Evolutionary conservation across 305 asterid genomes (phyloP), one percentile per base, ranked within the genome.

Genomic region (Fraxinus velutina): DNA sequence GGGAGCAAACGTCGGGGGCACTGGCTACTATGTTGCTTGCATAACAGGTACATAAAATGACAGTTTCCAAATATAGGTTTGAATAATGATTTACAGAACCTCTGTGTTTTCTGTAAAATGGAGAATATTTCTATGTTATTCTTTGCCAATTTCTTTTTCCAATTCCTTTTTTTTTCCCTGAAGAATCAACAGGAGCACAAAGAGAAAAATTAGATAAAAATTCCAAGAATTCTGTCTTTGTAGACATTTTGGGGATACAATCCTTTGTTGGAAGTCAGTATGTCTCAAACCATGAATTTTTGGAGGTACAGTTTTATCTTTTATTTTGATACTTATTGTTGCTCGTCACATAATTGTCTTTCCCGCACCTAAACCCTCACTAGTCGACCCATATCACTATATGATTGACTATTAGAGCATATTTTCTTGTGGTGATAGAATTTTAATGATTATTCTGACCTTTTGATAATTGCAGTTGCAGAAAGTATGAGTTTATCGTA

Each of bases 211-310:
- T 83, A 21, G 78, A 22, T n/a, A 77, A 80, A 81, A 79, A 79
- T 79, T 80, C 87, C 9, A 85, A 84, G 83, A 89, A 87, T 29
- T 84, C 86, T 36, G 84, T 95, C 50, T 80, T 83, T 76, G 98
- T 90, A 36, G 90, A 90, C 78, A 86, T 91, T 78, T 91, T 90
- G 78, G 98, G 98, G 83, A 79, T 91, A 78, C 85, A 85, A 77
- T 90, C 92, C 86, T 85, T 85, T 8, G 90, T 93, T 71, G 97
- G 87, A 75, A 88, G 93, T 83, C 92, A 85, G 75, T 90, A 89
- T 10, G 79, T 95, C 78, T 95, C 99, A 79, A 95, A 95, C 87
- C 90, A 90, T 39, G 97, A 89, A 76, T 92, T 95, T 82, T 82
- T 91, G 5, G 97, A 95, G 98, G 99, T 95, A 62, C 0, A 13